Conservation (phyloP, 2,329 filamentous ascomycete genomes). For the Chalaropsis thielavioides region DNA sequence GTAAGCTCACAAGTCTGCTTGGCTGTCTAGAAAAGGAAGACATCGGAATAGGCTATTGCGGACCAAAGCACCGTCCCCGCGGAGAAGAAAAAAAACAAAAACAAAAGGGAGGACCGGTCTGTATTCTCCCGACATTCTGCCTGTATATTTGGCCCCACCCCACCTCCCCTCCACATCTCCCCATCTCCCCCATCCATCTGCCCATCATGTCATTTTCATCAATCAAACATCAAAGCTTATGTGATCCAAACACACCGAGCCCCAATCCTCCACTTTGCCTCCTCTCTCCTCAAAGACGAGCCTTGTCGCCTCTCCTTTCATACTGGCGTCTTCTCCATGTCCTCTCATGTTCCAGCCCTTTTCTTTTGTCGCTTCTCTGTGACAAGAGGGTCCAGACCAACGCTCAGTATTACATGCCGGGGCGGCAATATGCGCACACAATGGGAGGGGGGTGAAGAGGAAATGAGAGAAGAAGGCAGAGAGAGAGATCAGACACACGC, state of each 20-base stretch:
- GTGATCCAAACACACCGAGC: background rate
- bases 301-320: background rate
- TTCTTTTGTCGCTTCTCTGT: background rate
- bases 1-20: background rate
- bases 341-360: background rate
- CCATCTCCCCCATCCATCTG: background rate
- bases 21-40: background rate
- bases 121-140: background rate
- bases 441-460: background rate
- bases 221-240: background rate
- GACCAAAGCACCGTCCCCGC: background rate
- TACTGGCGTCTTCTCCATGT: background rate
- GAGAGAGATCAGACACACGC: background rate
- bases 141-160: too few species aligned
- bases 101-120: background rate
- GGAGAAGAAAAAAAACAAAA: background rate
- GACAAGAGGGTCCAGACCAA: background rate
- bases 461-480: background rate
- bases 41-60: too few species aligned
- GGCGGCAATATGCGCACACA: background rate
- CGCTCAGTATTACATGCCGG: background rate
- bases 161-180: background rate
- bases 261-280: background rate
- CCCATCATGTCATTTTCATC: background rate
- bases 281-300: background rate